Conservation (phyloP, 495 filamentous ascomycete genomes). For the Aspergillus conjunctus region DNA sequence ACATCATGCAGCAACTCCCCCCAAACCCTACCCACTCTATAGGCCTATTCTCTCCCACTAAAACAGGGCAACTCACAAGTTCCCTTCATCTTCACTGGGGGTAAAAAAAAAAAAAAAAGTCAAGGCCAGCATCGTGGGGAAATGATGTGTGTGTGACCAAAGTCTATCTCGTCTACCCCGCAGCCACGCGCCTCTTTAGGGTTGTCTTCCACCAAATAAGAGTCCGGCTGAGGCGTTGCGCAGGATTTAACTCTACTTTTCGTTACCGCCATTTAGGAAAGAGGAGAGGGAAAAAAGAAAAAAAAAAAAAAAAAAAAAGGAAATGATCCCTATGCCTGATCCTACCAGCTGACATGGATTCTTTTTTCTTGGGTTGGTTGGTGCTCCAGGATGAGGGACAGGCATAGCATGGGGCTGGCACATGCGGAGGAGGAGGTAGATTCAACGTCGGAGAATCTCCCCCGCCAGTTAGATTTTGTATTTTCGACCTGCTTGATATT, state of each 20-base stretch:
- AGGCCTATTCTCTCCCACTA: too few species aligned
- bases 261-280: background rate
- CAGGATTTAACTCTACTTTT: background rate
- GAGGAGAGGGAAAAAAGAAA: too few species aligned
- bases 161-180: background rate
- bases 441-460: background rate
- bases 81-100: too few species aligned
- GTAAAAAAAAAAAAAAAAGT: too few species aligned
- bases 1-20: too few species aligned
- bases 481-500: background rate
- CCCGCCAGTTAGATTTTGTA: background rate
- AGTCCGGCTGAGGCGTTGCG: background rate
- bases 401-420: background rate
- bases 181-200: background rate
- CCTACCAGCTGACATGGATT: background rate
- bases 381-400: background rate
- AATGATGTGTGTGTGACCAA: too few species aligned
- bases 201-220: background rate
- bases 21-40: too few species aligned
- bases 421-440: background rate
- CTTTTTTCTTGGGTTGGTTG: too few species aligned
- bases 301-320: too few species aligned
- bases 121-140: too few species aligned
- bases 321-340: background rate
- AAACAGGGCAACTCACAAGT: too few species aligned